Percentiles rank a stretch among this genome's conserved stretches.
Conservation (phyloP, 257 asterid species). For the Fraxinus excelsior region DNA sequence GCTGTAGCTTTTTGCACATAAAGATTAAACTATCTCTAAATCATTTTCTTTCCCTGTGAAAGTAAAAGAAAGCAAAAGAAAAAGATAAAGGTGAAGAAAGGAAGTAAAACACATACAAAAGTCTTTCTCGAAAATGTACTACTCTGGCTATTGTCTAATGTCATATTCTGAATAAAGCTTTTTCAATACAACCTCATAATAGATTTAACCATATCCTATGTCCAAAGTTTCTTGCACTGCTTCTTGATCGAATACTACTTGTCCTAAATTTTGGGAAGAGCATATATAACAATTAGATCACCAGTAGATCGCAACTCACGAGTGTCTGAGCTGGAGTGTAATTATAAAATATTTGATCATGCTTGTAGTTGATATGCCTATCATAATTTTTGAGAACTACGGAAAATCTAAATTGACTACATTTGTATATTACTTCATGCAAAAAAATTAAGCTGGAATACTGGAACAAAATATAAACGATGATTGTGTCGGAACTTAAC, state of each 20-base stretch:
- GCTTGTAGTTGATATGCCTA: neutral
- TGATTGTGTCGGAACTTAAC: neutral
- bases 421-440: too few species aligned
- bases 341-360: neutral
- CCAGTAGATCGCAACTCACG: neutral
- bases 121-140: neutral
- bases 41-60: neutral
- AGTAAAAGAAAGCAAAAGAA: neutral
- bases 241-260: neutral
- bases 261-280: neutral
- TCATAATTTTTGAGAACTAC: neutral
- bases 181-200: neutral
- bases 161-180: neutral
- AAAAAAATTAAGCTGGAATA: too few species aligned
- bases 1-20: neutral
- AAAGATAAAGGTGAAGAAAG: too few species aligned
- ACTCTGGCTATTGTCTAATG: neutral
- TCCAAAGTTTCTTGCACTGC: neutral
- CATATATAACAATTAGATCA: neutral
- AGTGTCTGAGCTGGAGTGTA: neutral
- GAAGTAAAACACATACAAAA: too few species aligned
- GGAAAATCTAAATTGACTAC: neutral
- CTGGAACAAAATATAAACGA: neutral
- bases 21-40: neutral
- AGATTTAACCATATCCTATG: neutral